Base-by-base conservation (phyloP, 192 early-diverging fungal genomes). In the Backusella mclennaniae region DNA sequence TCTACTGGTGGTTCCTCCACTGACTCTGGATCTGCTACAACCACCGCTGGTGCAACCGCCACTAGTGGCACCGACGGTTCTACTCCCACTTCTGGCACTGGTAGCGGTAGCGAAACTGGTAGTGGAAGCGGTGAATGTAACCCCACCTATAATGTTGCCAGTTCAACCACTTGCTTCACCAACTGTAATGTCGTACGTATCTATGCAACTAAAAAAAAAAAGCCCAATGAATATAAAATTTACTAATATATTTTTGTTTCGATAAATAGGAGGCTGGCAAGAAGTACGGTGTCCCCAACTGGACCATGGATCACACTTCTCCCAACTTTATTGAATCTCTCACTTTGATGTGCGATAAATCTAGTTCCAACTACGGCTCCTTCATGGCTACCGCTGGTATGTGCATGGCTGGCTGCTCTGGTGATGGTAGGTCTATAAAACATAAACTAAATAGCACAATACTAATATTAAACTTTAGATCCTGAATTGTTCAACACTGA, bases 401-500 rank as follows among this genome's bases (percentile, higher is more conserved):
- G 66, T 67, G 66, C 17, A 67, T 67, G 66, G 31, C 19, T n/a
- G 14, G 15, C 0, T 67, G 66, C n/a, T 7, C 66, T 19, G 66
- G 66, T 38, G 66, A 67, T 35, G 66, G 49, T 52, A 52, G 49
- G 36, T 38, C 6, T 38, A 38, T 8, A 38, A 38, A 38, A 38
- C 36, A 38, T 38, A 38, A 38, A 38, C 36, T 38, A 9, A 38
- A 6, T 8, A 38, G 36, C 8, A 38, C 36, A 38, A 38, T 38
- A 38, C 36, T n/a, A 33, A 33, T 33, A 33, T 33, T 33, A 2
- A 33, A 33, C 33, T 3, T 53, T 53, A 53, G 35, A 68, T 36
- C 67, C 67, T 35, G 67, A 68, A 17, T 68, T 68, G 19, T 68
- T 68, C 19, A 68, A 68, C 67, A 6, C 14, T 14, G 67, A 68